Base-by-base conservation (phyloP, 2,329 filamentous ascomycete genomes). In the Nothophaeocryptopus gaeumannii region DNA sequence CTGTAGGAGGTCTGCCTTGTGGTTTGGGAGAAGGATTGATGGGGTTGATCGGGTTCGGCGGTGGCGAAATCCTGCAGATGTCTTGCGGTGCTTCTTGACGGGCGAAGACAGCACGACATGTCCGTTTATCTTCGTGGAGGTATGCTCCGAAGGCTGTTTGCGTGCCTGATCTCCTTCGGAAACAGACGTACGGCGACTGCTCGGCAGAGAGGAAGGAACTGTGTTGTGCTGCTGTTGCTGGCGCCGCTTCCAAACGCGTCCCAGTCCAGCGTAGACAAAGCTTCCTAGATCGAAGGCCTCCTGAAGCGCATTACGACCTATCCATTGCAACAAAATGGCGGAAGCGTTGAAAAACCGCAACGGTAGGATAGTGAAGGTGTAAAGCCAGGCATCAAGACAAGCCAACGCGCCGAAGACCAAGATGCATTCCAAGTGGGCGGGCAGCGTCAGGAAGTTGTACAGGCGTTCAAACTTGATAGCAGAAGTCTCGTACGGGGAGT, bases 1-100 rank as follows among this genome's bases (percentile, higher is more conserved):
- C 69, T 95, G 95, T 2, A 99, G 77, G 10, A 99, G 81, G 70
- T 99, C 93, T 8, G 93, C 93, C 70, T 99, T 99, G 74, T 99
- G 88, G 55, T 89, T 90, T 0, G 89, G 85, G 5, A 89, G 85
- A 15, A 99, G 75, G 34, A 82, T 84, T 0, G 93, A 99, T 0
- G 93, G 91, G 45, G 83, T 84, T 9, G 90, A 96, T 68, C 89
- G 90, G 16, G 85, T 86, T 55, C 90, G 81, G 49, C 84, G 83
- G 69, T 95, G 86, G 42, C 72, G 74, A 55, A 61, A 64, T n/a
- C 51, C 59, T 71, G 73, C 39, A 62, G 63, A 53, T 54, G 59
- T 54, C 39, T 60, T 62, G 20, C 62, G 47, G 13, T 31, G 45
- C 40, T 49, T 56, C 38, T 51, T 55, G 7, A 40, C 26, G 2